phyloP scores from a whole-genome alignment of 345 rosid species.

The Carallia pectinifolia region DNA sequence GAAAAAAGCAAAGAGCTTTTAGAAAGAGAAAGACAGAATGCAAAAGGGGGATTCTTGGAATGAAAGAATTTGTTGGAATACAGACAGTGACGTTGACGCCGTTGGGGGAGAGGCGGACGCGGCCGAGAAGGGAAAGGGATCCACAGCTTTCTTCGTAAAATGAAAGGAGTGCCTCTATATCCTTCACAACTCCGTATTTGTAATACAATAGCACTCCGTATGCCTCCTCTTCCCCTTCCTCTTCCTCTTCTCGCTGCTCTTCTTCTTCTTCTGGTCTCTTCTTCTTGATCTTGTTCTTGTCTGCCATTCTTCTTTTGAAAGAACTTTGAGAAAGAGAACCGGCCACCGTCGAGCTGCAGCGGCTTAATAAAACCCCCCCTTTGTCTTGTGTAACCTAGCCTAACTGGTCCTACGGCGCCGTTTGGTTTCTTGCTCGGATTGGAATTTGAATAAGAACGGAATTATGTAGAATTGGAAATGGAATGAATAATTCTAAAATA shows the following conservation, averaged over 20 bases:
- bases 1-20: neutral
- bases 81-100: constrained; percentile 93
- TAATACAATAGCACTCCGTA: constrained; percentile 81
- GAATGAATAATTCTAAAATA: no score
- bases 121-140: constrained; percentile 74
- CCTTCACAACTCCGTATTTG: constrained; percentile 58
- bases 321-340: neutral
- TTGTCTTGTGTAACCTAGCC: no score
- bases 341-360: no score
- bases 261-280: neutral
- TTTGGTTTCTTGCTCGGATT: no score
- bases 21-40: neutral
- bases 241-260: constrained; percentile 9
- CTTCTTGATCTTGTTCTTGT: neutral
- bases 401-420: no score
- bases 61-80: neutral
- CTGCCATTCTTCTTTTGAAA: constrained; percentile 6
- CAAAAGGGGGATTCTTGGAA: neutral
- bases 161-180: constrained; percentile 57
- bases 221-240: constrained; percentile 30
- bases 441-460: no score
- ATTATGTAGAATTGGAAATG: no score
- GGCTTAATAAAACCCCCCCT: no score
- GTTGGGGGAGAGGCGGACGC: constrained; percentile 70
- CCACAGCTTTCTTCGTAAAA: constrained; percentile 78